Base-by-base conservation (phyloP, 2,329 filamentous ascomycete genomes). In the Neofusicoccum cordaticola region DNA sequence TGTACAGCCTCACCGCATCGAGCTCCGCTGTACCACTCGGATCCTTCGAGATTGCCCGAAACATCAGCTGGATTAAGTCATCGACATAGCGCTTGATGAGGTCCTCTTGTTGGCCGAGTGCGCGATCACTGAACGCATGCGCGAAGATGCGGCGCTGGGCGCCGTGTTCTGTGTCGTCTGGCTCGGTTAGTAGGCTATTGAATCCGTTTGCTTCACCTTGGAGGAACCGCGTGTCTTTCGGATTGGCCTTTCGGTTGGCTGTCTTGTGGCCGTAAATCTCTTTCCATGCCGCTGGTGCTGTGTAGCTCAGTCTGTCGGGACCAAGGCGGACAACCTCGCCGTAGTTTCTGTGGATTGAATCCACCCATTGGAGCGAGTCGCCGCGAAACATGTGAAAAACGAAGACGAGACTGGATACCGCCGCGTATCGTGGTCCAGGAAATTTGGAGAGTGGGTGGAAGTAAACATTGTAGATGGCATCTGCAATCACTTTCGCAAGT, bases 251-350 rank as follows among this genome's bases (percentile, higher is more conserved):
- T 27, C 17, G 41, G 27, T 42, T 45, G 8, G 63, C 67, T 17
- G 31, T 41, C 12, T 62, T 35, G 51, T 69, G 61, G 13, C 63
- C 65, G 52, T 63, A 65, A 39, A 65, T 65, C 15, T 67, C 65
- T 34, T 62, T 62, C 62, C 65, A 67, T 31, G 65, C 63, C 17
- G 74, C 75, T 1, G 80, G 77, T 2, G 76, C 74, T 53, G 73
- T 80, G 70, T 80, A 80, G 2, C 78, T 80, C 0, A 81, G 62
- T 62, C 82, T 77, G 17, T 73, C 75, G 0, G 80, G 80, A 0
- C 72, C 71, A 2, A 81, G 65, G 8, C 80, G 74, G 0, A 82
- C 79, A 2, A 75, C 77, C 1, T 78, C 74, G 27, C 80, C 80
- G 65, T 79, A 80, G 53, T 73, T 70, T 11, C 52, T 27, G 35